Base-by-base conservation (phyloP, 495 filamentous ascomycete genomes). In the Xylaria longipes region DNA sequence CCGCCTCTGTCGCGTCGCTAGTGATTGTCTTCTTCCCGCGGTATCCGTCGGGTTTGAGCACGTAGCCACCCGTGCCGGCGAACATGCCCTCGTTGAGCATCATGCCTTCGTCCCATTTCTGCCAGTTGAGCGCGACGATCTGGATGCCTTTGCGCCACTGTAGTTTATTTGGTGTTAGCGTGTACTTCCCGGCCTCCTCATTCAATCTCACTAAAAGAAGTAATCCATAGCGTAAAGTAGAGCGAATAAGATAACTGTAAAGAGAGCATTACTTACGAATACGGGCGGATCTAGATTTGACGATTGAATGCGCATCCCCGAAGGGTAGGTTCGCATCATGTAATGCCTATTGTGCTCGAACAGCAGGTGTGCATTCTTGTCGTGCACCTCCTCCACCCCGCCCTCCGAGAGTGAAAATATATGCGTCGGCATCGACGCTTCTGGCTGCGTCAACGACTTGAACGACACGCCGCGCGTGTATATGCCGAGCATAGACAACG, bases 21-120 rank as follows among this genome's bases (percentile, higher is more conserved):
- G 5, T 12, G 15, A 67, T 61, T 54, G 66, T 60, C 43, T 79
- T 79, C 31, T 45, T 31, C 41, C 73, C 78, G 41, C 82, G 79
- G 71, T 84, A 84, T 12, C 82, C 91, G 33, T 84, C 78, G 0
- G 95, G 95, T 76, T 98, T 98, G 2, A 96, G 84, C 1, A 96
- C 90, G 85, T 93, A 98, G 22, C 95, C 95, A 5, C 84, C 85
- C 2, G 91, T 91, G 14, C 90, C 91, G 5, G 87, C 86, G 78
- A 98, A 98, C 94, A 98, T 95, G 69, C 89, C 95, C 75, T 94
- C 89, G 76, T 97, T 97, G 1, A 97, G 87, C 95, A 98, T 98
- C 92, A 94, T 97, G 15, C 93, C 95, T 69, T 91, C 90, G 76
- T 98, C 95, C 76, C 90, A 89, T 67, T 90, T 91, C 75, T 98